Evolutionary conservation across 2,329 filamentous ascomycete species (phyloP), one percentile per base, ranked within the genome.

Genomic region (Monosporascus sp.): DNA sequence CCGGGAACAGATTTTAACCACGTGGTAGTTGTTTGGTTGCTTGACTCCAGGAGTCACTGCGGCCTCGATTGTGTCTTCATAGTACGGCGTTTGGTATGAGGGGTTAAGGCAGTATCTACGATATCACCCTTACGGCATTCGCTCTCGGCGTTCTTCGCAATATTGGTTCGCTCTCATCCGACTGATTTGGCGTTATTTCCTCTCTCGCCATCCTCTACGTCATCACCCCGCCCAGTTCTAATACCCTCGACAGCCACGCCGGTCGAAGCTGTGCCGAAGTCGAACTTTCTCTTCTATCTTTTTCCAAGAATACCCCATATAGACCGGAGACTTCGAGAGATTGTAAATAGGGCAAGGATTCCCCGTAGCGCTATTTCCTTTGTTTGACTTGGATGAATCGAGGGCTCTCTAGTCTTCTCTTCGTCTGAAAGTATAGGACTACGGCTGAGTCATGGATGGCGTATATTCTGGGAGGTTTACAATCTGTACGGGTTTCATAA

Each of bases 1-100:
- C 85, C 35, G 82, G 87, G 58, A 85, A 79, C 68, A 78, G 81
- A 60, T 81, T 86, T 63, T 86, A 73, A 70, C 24, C n/a, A 56
- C 52, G 58, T 62, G 69, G 52, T 68, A 49, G 43, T 41, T 46
- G 56, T 35, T 35, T 51, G 59, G 54, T 54, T 54, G 57, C 53
- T 55, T 46, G 15, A 22, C 18, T 44, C 9, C 18, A 24, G 24
- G 49, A 7, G 25, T 46, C 27, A 38, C 51, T 55, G 54, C 62
- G 53, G 61, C 62, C 63, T 58, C 31, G 31, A 59, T 60, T 62
- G 58, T 50, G 51, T 63, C 60, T 51, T 66, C 65, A 69, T 68
- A 60, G 65, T 64, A 64, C 59, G 67, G 67, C 65, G 67, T 69
- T 68, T 25, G 53, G 61, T 60, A 61, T 56, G 57, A 22, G 37